Conservation (phyloP, 192 early-diverging fungal species). For the Coemansia reversa region DNA sequence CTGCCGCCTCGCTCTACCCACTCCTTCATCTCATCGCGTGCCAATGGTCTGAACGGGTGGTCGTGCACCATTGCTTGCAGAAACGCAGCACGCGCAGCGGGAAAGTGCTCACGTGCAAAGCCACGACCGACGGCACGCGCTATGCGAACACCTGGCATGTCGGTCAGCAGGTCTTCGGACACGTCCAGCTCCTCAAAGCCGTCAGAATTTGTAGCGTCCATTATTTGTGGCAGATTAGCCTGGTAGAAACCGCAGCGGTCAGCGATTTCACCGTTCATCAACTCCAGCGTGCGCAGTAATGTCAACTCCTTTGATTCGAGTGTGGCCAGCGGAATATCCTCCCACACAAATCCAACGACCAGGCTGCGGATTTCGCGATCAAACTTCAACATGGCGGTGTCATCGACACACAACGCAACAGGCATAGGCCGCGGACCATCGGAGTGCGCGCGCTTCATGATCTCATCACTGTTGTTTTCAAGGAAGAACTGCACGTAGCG, state of each 20-base stretch:
- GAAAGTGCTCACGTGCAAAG: slow-evolving; percentile 44
- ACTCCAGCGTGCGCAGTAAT: slow-evolving; percentile 42
- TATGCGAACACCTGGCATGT: slow-evolving; percentile 14
- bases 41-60: slow-evolving; percentile 47
- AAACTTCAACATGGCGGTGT: slow-evolving; percentile 17
- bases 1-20: slow-evolving; percentile 31
- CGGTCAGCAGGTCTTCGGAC: slow-evolving; percentile 2
- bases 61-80: slow-evolving; percentile 49
- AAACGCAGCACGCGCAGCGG: slow-evolving; percentile 14
- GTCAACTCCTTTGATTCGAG: slow-evolving; percentile 34
- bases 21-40: slow-evolving; percentile 37
- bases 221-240: slow-evolving; percentile 11
- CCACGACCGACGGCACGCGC: slow-evolving; percentile 31
- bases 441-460: slow-evolving; percentile 19
- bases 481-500: slow-evolving; percentile 24
- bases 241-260: slow-evolving; percentile 32
- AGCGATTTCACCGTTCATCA: slow-evolving; percentile 33
- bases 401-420: slow-evolving; percentile 37
- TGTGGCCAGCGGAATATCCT: slow-evolving; percentile 31
- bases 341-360: slow-evolving; percentile 37
- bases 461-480: slow-evolving; percentile 28
- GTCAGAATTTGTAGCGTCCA: slow-evolving; percentile 32
- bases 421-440: slow-evolving; percentile 38
- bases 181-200: slow-evolving; percentile 10
- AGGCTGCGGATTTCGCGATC: slow-evolving; percentile 28